These are phyloP conservation scores for Trichocomaceae sp. DNA, from an alignment of 2,329 filamentous ascomycete species.

Conservation along the genomic window DNA sequence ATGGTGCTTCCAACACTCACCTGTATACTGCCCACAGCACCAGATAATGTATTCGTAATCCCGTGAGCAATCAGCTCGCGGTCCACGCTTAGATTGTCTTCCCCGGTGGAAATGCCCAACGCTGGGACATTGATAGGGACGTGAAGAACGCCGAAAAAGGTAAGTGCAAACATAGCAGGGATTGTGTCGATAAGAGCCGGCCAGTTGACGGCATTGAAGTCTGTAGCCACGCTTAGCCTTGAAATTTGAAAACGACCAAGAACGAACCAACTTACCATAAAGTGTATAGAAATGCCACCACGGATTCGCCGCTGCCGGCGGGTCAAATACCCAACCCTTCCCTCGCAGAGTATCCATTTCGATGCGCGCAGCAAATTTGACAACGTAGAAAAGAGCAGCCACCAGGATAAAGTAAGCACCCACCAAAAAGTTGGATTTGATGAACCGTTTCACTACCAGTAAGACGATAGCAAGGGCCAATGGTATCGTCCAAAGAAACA, in stretches of 20 bases:
- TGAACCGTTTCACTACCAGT: constrained; percentile 67
- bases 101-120: constrained; percentile 78
- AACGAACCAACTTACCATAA: constrained; percentile 59
- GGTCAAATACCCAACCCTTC: constrained; percentile 85
- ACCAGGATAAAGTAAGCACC: constrained; percentile 82
- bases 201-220: constrained; percentile 77
- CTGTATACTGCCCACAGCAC: constrained; percentile 76
- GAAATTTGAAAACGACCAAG: background rate
- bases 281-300: constrained; percentile 98
- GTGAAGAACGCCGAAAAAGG: constrained; percentile 94
- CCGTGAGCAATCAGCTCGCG: constrained; percentile 88
- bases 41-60: constrained; percentile 85
- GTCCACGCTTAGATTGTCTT: constrained; percentile 88
- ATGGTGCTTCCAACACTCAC: constrained; percentile 24
- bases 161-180: constrained; percentile 92
- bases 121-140: constrained; percentile 98
- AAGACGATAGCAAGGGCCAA: constrained; percentile 68
- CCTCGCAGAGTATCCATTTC: constrained; percentile 61
- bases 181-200: constrained; percentile 73
- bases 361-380: constrained; percentile 51
- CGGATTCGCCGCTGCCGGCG: constrained; percentile 74
- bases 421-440: constrained; percentile 76
- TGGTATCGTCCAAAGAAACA: constrained; percentile 77
- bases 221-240: constrained; percentile 37
- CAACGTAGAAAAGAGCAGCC: constrained; percentile 51